These are phyloP conservation scores for Cyclotella sp. DNA, from an alignment of 108 stramenopile genomes.

Conservation along the genomic window DNA sequence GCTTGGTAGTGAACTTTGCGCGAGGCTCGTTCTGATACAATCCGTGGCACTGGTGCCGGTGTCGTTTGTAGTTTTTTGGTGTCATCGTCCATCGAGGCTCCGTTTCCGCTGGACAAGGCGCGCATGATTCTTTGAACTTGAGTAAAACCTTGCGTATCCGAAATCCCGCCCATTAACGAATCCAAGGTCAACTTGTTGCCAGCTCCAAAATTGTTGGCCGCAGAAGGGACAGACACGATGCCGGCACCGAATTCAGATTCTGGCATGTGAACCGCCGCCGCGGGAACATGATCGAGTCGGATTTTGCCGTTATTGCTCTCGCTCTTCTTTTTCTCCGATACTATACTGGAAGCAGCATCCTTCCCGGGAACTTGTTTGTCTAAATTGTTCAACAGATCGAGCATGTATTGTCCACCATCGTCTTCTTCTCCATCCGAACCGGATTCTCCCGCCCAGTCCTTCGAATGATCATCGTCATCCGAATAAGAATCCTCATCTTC, in stretches of 20 bases:
- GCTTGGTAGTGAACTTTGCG: constrained; percentile 88
- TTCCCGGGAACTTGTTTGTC: constrained; percentile 44
- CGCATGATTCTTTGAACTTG: constrained; percentile 78
- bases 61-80: constrained; percentile 58
- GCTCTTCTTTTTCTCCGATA: constrained; percentile 5
- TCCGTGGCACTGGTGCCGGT: constrained; percentile 71
- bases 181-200: constrained; percentile 71
- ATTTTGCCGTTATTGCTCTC: constrained; percentile 42
- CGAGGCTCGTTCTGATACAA: constrained; percentile 83
- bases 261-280: constrained; percentile 44
- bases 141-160: constrained; percentile 86
- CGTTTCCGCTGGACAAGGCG: constrained; percentile 38
- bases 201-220: constrained; percentile 11
- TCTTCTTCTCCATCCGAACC: constrained; percentile 69
- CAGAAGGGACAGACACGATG: constrained; percentile 39
- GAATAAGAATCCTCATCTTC: constrained; percentile 45
- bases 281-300: constrained; percentile 44
- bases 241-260: constrained; percentile 55
- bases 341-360: neutral
- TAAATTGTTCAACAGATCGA: constrained; percentile 78
- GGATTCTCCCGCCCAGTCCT: constrained; percentile 64
- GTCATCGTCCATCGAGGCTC: constrained; percentile 8
- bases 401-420: constrained; percentile 89
- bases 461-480: constrained; percentile 54
- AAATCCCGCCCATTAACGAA: constrained; percentile 82